Evolutionary conservation across 176 grass and related monocot genomes (phyloP).

Genomic region (Oryza brachyantha): DNA sequence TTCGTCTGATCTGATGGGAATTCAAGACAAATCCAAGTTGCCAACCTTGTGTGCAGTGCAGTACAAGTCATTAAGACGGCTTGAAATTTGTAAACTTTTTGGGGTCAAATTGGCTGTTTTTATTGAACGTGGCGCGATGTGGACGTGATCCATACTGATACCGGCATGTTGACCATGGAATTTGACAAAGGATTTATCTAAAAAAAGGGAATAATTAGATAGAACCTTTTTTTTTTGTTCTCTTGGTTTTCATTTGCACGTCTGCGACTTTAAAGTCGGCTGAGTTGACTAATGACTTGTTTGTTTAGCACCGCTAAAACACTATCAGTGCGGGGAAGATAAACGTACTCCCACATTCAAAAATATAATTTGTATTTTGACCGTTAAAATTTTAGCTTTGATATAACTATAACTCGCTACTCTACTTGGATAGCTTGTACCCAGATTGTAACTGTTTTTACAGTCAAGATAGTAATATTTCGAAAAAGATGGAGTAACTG

Average conservation of each 20-base stretch:
- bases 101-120: slow-evolving; percentile 22
- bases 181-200: not conserved
- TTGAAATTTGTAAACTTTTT: not conserved
- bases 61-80: not conserved
- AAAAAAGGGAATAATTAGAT: not conserved
- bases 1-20: not conserved
- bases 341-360: no score
- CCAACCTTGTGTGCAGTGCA: not conserved
- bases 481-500: no score
- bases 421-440: no score
- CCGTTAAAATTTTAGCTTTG: no score
- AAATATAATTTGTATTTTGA: no score
- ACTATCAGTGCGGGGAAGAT: not conserved
- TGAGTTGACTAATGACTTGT: not conserved
- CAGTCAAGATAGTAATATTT: no score
- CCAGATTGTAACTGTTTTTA: no score
- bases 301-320: not conserved
- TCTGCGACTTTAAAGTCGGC: no score
- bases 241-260: not conserved
- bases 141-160: not conserved
- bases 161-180: not conserved
- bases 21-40: not conserved
- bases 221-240: not conserved
- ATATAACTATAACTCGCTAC: no score
- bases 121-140: not conserved